phyloP scores from a whole-genome alignment of 305 asterid genomes.

The Stenogyne calaminthoides region DNA sequence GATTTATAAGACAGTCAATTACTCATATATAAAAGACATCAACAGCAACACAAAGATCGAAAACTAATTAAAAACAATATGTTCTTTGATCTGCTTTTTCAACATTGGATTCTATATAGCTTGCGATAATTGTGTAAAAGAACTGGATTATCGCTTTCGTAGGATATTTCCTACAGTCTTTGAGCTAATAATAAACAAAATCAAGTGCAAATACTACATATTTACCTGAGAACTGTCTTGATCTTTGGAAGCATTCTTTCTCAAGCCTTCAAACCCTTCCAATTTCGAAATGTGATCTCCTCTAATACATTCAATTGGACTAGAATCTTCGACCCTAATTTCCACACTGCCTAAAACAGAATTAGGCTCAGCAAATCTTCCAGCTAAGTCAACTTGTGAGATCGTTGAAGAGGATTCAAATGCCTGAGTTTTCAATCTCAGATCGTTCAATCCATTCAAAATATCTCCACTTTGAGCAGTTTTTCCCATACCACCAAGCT shows the following conservation, averaged over 20 bases:
- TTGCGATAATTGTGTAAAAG: background rate
- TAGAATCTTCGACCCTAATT: background rate
- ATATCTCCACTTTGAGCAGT: conserved; percentile 29
- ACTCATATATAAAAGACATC: conserved; percentile 19
- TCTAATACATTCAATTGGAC: conserved; percentile 4
- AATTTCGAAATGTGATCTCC: background rate
- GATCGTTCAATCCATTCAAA: conserved; percentile 27
- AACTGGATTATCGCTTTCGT: background rate
- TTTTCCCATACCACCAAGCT: conserved; percentile 25
- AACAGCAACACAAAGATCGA: background rate
- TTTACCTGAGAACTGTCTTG: conserved; percentile 31
- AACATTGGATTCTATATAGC: conserved; percentile 6
- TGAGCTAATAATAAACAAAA: background rate
- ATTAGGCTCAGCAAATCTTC: conserved; percentile 26
- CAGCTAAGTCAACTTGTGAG: conserved; percentile 23
- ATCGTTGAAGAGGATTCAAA: conserved; percentile 11
- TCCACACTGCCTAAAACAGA: conserved; percentile 23
- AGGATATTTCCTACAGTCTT: conserved; percentile 10
- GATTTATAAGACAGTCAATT: conserved; percentile 24
- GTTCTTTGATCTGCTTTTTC: background rate
- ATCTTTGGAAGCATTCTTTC: conserved; percentile 20
- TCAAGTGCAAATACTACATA: conserved; percentile 2
- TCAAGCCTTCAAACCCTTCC: conserved; percentile 23
- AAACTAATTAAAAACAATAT: background rate
- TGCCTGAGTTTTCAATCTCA: conserved; percentile 27